A percentile compares a stretch with the other conserved stretches of the same genome.
Evolutionary conservation across 2,329 filamentous ascomycete species (phyloP).

Genomic region (Geoglossum cookeanum): DNA sequence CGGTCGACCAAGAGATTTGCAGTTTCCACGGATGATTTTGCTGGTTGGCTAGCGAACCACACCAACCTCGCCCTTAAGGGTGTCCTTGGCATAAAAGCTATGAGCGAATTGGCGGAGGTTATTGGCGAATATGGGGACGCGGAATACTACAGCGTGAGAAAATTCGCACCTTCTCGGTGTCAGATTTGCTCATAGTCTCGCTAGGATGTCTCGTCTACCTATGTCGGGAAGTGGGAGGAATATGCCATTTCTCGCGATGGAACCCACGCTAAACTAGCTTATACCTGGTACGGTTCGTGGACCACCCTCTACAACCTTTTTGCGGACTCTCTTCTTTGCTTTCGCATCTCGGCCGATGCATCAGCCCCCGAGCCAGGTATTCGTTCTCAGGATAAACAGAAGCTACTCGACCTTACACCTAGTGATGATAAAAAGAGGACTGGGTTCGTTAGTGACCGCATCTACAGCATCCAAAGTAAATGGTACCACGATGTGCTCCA

Average conservation of each 20-base stretch:
- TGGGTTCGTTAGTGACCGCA: slow-evolving; percentile 50
- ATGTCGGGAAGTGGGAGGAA: slow-evolving; percentile 53
- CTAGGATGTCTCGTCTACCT: slow-evolving; percentile 39
- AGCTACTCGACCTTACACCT: slow-evolving; percentile 11
- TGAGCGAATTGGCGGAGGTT: slow-evolving; percentile 48
- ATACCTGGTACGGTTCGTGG: slow-evolving; percentile 65
- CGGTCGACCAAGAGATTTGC: slow-evolving; percentile 4
- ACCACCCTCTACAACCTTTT: slow-evolving; percentile 76
- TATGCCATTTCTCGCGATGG: slow-evolving; percentile 50
- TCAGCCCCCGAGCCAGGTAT: neutral
- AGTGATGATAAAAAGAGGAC: slow-evolving; percentile 13
- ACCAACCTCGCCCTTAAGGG: slow-evolving; percentile 72
- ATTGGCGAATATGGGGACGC: slow-evolving; percentile 38
- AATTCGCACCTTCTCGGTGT: neutral
- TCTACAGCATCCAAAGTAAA: slow-evolving; percentile 62
- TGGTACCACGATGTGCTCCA: slow-evolving; percentile 70
- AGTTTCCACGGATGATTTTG: slow-evolving; percentile 72
- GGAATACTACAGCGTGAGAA: slow-evolving; percentile 34
- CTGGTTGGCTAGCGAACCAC: slow-evolving; percentile 57
- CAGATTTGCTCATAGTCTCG: slow-evolving; percentile 4
- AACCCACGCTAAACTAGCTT: slow-evolving; percentile 58
- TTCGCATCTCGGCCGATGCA: slow-evolving; percentile 31
- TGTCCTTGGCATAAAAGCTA: slow-evolving; percentile 63
- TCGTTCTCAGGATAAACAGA: slow-evolving; percentile 13
- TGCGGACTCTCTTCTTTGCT: slow-evolving; percentile 61